Evolutionary conservation across 768 basidiomycete species (phyloP), one percentile per base, ranked within the genome.

Genomic region (Pleurotus platypus): DNA sequence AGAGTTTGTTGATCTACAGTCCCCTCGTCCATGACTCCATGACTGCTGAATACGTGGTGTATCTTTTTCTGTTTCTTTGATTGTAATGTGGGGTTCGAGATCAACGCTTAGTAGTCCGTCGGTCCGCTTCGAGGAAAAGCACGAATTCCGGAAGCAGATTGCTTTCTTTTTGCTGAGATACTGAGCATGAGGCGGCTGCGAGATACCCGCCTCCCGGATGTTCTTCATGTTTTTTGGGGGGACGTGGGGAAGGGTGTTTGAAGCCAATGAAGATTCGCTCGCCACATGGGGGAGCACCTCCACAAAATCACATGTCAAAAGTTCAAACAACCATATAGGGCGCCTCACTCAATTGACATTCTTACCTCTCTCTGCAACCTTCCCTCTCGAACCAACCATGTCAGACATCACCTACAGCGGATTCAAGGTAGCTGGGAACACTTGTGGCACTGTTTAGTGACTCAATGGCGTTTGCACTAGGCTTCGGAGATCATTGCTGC

Each of bases 321-420:
- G n/a, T 39, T 43, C 30, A 38, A 20, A 8, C 20, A 49, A 43
- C 38, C 47, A 15, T 50, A 50, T 50, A 50, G 27, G 15, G n/a
- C 15, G 22, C 37, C 49, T 51, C 30, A 13, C 30, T 59, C 45
- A 56, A 47, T 13, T n/a, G 43, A 47, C 6, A 27, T 46, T 42
- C 42, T 58, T 46, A 27, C 43, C 45, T 37, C 48, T 42, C 49
- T 46, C 62, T 58, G 50, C 42, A 16, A 45, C 37, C 24, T 55
- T 55, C 57, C 38, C 57, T 56, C 62, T 57, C 46, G 58, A 24
- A 46, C 55, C 24, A 51, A 69, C 64, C 69, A 90, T 89, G 87
- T 85, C 87, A 35, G 76, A 76, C 64, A 75, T 91, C 74, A 87
- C 86, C 73, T 81, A 79, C 20, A 73, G 79, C 46, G 89, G 87